Percentiles rank a stretch among this genome's conserved stretches.
Evolutionary conservation across 2,329 filamentous ascomycete species (phyloP).

Genomic region (Dactylellina parvicollis): DNA sequence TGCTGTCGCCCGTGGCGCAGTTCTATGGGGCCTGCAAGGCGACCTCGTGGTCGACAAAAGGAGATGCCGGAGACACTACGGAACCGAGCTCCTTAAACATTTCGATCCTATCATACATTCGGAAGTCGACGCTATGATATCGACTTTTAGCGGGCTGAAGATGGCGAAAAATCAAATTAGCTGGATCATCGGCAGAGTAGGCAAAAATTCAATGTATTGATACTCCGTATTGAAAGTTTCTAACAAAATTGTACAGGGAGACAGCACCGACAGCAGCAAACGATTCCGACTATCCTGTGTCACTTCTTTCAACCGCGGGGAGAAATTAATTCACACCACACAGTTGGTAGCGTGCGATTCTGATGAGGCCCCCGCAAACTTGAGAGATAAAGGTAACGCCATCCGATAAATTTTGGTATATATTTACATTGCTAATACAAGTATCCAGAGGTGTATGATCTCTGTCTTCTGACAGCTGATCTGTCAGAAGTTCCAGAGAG

Average conservation of each 20-base stretch:
- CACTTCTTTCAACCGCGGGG: slow-evolving; percentile 49
- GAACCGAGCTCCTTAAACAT: slow-evolving; percentile 51
- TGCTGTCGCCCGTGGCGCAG: slow-evolving; percentile 46
- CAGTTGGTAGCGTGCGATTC: slow-evolving; percentile 51
- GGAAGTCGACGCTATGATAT: slow-evolving; percentile 52
- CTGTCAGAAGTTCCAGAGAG: slow-evolving; percentile 49
- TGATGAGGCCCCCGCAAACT: slow-evolving; percentile 38
- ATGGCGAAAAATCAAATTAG: slow-evolving; percentile 53
- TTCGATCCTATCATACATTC: slow-evolving; percentile 50
- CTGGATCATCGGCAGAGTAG: slow-evolving; percentile 51
- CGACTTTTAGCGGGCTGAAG: slow-evolving; percentile 51
- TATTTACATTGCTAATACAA: slow-evolving; percentile 7
- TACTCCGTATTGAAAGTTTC: not conserved
- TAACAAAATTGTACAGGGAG: slow-evolving; percentile 22
- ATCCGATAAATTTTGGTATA: not conserved
- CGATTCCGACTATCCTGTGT: slow-evolving; percentile 51
- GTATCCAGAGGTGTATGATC: slow-evolving; percentile 47
- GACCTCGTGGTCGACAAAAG: slow-evolving; percentile 50
- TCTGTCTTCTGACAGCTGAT: slow-evolving; percentile 49
- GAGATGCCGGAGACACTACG: slow-evolving; percentile 50
- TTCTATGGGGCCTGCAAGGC: slow-evolving; percentile 50
- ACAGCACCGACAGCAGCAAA: slow-evolving; percentile 46
- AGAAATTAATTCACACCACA: slow-evolving; percentile 51
- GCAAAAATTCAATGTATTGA: not conserved
- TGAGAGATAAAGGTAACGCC: slow-evolving; percentile 45